A percentile compares a stretch with the other conserved stretches of the same genome.
Conservation (phyloP, 1,139 yeast genomes). For the Sugiyamaella sp. region DNA sequence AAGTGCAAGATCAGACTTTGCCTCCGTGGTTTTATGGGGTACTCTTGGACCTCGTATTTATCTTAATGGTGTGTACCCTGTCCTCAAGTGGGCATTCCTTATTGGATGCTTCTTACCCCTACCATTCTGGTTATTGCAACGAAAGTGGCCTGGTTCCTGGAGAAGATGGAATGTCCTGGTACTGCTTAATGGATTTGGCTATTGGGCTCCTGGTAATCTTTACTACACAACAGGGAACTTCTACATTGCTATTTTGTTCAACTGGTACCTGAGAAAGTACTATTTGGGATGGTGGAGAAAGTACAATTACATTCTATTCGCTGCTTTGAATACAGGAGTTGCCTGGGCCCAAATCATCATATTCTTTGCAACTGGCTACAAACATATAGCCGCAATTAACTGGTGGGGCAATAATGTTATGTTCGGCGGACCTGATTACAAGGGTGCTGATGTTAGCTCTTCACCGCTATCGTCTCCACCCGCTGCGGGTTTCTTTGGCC, state of each 20-base stretch:
- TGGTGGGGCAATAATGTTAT: slow-evolving; percentile 68
- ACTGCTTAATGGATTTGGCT: not conserved
- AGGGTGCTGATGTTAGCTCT: slow-evolving; percentile 49
- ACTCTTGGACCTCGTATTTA: slow-evolving; percentile 59
- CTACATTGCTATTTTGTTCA: slow-evolving; percentile 54
- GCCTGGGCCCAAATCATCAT: slow-evolving; percentile 60
- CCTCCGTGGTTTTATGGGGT: slow-evolving; percentile 35
- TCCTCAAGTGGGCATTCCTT: slow-evolving; percentile 44
- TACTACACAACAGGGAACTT: slow-evolving; percentile 56
- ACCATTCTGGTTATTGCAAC: slow-evolving; percentile 47
- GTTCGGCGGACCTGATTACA: slow-evolving; percentile 28
- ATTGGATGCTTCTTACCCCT: slow-evolving; percentile 47
- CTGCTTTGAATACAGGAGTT: slow-evolving; percentile 61
- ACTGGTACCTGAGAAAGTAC: slow-evolving; percentile 54
- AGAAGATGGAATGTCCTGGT: slow-evolving; percentile 17
- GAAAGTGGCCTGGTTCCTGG: slow-evolving; percentile 46
- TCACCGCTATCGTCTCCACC: slow-evolving; percentile 38
- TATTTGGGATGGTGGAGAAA: slow-evolving; percentile 64
- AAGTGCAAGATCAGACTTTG: slow-evolving; percentile 48
- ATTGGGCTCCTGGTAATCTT: slow-evolving; percentile 54
- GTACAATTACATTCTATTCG: slow-evolving; percentile 61
- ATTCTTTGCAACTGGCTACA: slow-evolving; percentile 56
- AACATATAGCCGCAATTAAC: slow-evolving; percentile 41
- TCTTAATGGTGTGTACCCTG: slow-evolving; percentile 47
- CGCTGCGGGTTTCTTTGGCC: slow-evolving; percentile 26